Base-by-base conservation (phyloP, 768 basidiomycete species). In the Pleurotus tuoliensis region DNA sequence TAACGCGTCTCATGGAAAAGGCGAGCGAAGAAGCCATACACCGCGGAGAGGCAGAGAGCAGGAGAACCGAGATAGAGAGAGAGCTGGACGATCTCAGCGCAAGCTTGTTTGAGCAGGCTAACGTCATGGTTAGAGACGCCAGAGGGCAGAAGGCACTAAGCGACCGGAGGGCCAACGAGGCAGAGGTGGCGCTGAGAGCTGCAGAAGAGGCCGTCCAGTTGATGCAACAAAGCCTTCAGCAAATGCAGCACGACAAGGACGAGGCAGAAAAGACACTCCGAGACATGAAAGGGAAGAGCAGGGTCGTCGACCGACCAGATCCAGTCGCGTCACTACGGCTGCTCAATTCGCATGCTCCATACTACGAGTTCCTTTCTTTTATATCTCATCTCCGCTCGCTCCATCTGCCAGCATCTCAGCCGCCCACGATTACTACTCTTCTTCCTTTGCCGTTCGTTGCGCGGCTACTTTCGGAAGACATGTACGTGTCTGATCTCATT, bases 111-210 rank as follows among this genome's bases (percentile, higher is more conserved):
- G 82, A 83, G 51, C 89, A 97, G 71, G 96, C 96, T 5, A 98
- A 99, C 68, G 87, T 81, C 5, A 99, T 99, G 97, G 96, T 98
- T n/a, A 93, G 92, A 0, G 90, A 93, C 67, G 96, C 95, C 18
- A 82, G 94, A 13, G 79, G 86, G 58, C 86, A 88, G 3, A 74
- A 68, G 59, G 71, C 76, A 37, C 66, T 77, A 59, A 87, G 90
- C 76, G 81, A 94, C 65, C 79, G 86, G 41, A 90, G 91, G 64
- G 84, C 88, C 1, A 81, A 82, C 57, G 84, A 86, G 30, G 86
- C 92, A 9, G 91, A 96, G 69, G 75, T 77, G 20, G 88, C 91
- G 7, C 69, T 95, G 58, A 84, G 81, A 62, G 82, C 84, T n/a
- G 90, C 93, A 0, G 94, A 96, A 69, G 90, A 94, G 58, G 88